Base-by-base conservation (phyloP, 192 early-diverging fungal species). In the Linnemannia schmuckeri region DNA sequence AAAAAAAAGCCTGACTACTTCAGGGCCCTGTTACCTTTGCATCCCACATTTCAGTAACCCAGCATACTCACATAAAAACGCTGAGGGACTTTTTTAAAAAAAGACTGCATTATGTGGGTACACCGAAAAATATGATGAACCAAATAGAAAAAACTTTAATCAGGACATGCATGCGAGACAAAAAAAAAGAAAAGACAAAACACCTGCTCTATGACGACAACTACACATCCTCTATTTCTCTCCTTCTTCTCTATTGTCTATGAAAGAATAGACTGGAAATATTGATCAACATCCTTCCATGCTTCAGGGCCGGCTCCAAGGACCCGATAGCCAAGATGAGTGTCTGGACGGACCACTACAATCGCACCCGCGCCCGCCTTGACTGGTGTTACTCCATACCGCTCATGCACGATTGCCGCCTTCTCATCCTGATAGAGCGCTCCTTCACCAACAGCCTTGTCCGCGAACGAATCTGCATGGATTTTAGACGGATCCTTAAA, bases 281-380 rank as follows among this genome's bases (percentile, higher is more conserved):
- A 87, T 33, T 77, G n/a, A 27, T 81, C 73, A 1, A 87, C 85
- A 75, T 87, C 85, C n/a, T 75, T 61, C 85, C 85, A 87, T n/a
- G 85, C 79, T 10, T 61, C 6, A 5, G 49, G 35, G 20, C 76
- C 46, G 18, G 80, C 76, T 27, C 85, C 80, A 10, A 42, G 63
- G 18, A 87, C 85, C 46, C 85, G 72, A 35, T 81, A 87, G 12
- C 85, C 85, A 8, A 81, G 38, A 63, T 87, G 85, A n/a, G 85
- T 81, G 66, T 81, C 85, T 8, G 85, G 85, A 13, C 85, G 79
- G 49, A 87, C 40, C 9, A 87, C 85, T 1, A 87, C 66, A 70
- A 87, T 78, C 4, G 76, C 85, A 6, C 80, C 80, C 1, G 71
- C 30, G 0, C 85, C 79, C 6, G 75, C 72, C 76, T 81, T 87